These are phyloP conservation scores for Epithele typhae DNA, from an alignment of 768 basidiomycete genomes.

Conservation along the genomic window DNA sequence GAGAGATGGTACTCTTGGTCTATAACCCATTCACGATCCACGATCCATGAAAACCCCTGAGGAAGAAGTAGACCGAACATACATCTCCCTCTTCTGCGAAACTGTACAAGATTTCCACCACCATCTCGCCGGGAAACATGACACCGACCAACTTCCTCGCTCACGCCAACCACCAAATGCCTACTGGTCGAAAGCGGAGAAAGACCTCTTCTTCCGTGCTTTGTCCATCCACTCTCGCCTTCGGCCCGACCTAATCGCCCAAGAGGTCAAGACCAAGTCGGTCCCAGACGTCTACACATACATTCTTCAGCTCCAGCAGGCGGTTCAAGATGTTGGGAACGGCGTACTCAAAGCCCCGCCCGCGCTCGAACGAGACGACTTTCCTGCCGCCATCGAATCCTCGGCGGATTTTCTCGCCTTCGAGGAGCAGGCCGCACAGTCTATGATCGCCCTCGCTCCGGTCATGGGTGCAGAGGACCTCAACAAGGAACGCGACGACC, in stretches of 20 bases:
- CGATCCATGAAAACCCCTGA: constrained; percentile 14
- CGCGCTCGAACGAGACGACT: constrained; percentile 13
- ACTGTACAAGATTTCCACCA: constrained; percentile 33
- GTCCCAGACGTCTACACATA: constrained; percentile 67
- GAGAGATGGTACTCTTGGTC: constrained; percentile 5
- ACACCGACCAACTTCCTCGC: constrained; percentile 31
- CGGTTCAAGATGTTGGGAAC: background rate
- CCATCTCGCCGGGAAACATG: constrained; percentile 33
- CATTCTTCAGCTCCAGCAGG: constrained; percentile 46
- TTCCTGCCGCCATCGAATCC: constrained; percentile 50
- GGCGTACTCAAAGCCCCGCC: constrained; percentile 16
- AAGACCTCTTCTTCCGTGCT: constrained; percentile 67
- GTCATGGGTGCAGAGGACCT: too few species aligned
- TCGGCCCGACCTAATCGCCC: constrained; percentile 74
- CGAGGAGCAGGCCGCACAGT: constrained; percentile 43
- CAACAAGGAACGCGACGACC: too few species aligned
- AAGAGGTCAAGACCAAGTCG: constrained; percentile 59
- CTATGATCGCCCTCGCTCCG: too few species aligned
- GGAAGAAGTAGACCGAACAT: constrained; percentile 14
- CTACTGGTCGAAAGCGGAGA: constrained; percentile 68
- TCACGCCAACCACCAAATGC: constrained; percentile 26
- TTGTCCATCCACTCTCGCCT: constrained; percentile 63
- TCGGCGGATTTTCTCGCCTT: constrained; percentile 44
- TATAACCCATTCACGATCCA: too few species aligned
- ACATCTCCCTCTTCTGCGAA: constrained; percentile 27